These are phyloP conservation scores for Scytalidium lignicola DNA, from an alignment of 2,329 filamentous ascomycete species.

Conservation along the genomic window DNA sequence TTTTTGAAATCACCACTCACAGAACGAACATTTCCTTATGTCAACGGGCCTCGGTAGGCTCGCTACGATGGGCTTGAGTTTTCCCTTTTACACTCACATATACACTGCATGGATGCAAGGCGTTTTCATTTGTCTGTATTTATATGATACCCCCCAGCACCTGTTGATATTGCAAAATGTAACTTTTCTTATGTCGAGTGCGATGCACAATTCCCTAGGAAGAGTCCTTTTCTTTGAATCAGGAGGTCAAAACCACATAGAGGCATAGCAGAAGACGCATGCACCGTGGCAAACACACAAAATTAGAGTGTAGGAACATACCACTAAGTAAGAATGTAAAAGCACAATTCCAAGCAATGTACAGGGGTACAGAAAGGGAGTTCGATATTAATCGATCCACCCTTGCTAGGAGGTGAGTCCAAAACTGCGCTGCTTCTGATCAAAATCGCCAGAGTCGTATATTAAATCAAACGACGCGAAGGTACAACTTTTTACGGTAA, in stretches of 20 bases:
- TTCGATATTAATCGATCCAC: no score
- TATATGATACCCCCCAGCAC: constrained; percentile 7
- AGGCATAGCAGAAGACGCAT: neutral
- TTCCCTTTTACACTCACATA: neutral
- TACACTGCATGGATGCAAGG: neutral
- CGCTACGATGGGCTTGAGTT: neutral
- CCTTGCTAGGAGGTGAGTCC: no score
- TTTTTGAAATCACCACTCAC: neutral
- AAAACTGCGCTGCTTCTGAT: no score
- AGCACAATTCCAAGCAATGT: neutral
- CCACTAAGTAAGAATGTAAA: neutral
- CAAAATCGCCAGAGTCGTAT: no score
- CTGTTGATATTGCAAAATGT: neutral
- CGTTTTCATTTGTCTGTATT: constrained; percentile 7
- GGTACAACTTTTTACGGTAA: no score
- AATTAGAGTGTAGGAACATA: no score
- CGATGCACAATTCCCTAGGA: neutral
- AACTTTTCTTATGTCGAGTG: neutral
- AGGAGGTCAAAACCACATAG: neutral
- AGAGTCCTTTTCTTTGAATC: neutral
- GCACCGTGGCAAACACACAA: neutral
- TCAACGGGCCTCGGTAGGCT: neutral
- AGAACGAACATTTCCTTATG: neutral
- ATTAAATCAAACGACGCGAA: no score
- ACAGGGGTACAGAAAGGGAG: no score